phyloP scores from a whole-genome alignment of 2,329 filamentous ascomycete genomes.

The Alternaria brassicicola region DNA sequence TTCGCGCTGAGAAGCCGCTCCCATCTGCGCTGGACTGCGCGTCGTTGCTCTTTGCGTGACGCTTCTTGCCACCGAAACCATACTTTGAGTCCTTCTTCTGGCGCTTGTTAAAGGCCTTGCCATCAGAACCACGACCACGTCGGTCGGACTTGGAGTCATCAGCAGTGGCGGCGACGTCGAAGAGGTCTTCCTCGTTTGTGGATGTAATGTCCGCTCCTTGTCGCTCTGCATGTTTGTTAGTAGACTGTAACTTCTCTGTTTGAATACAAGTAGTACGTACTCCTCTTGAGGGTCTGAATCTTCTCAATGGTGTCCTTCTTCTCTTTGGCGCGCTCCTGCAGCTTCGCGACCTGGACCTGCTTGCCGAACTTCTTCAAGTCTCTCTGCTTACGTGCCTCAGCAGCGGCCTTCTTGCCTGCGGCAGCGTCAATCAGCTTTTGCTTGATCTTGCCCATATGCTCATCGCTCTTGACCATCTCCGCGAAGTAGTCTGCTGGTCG shows the following conservation, averaged over 20 bases:
- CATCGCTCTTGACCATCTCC: constrained; percentile 98
- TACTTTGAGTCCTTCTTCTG: constrained; percentile 95
- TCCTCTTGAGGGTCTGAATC: constrained; percentile 93
- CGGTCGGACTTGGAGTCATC: constrained; percentile 55
- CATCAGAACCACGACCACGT: constrained; percentile 41
- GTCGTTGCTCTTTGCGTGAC: constrained; percentile 87
- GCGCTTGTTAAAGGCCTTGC: constrained; percentile 69
- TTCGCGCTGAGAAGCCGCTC: constrained; percentile 77
- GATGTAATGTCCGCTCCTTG: constrained; percentile 72
- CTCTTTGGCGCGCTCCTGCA: constrained; percentile 90
- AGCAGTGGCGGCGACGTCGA: constrained; percentile 77
- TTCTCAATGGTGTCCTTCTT: constrained; percentile 95
- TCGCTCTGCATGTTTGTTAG: constrained; percentile 69
- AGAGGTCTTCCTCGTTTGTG: constrained; percentile 80
- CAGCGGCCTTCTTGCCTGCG: constrained; percentile 86
- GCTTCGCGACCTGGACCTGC: constrained; percentile 93
- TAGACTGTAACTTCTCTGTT: not conserved
- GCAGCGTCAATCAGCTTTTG: constrained; percentile 91
- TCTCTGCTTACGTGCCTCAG: constrained; percentile 87
- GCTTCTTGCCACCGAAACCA: constrained; percentile 96
- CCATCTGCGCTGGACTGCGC: constrained; percentile 82
- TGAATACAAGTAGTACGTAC: constrained; percentile 61
- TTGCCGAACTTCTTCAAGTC: constrained; percentile 99
- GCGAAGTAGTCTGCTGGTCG: constrained; percentile 95
- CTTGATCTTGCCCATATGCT: constrained; percentile 97